Evolutionary conservation across 2,329 filamentous ascomycete genomes (phyloP).

Genomic region (Fusarium anguioides): DNA sequence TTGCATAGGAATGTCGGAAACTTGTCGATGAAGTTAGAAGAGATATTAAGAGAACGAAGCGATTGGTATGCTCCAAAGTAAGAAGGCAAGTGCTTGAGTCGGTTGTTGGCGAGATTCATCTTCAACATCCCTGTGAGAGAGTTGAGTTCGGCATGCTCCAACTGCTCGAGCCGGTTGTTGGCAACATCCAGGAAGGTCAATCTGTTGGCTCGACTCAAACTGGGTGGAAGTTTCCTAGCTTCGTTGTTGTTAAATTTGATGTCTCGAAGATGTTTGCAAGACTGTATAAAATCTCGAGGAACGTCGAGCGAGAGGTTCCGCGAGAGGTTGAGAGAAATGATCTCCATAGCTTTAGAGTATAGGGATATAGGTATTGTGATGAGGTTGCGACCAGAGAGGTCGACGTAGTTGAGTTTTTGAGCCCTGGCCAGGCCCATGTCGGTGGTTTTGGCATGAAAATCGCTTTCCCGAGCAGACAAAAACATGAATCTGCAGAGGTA

Average conservation of each 20-base stretch:
- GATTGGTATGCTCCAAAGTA: conserved; percentile 86
- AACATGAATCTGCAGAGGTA: conserved; percentile 98
- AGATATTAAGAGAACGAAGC: conserved; percentile 87
- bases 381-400: conserved; percentile 88
- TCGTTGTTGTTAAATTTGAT: conserved; percentile 98
- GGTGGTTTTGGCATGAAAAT: conserved; percentile 74
- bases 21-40: conserved; percentile 88
- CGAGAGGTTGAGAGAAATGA: conserved; percentile 93
- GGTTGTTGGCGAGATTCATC: conserved; percentile 94
- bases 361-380: conserved; percentile 95
- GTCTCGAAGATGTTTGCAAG: conserved; percentile 89
- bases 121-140: conserved; percentile 82
- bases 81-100: conserved; percentile 78
- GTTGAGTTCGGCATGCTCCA: conserved; percentile 86
- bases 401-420: conserved; percentile 93
- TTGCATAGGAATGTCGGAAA: conserved; percentile 90
- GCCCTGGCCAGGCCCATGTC: conserved; percentile 85
- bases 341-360: conserved; percentile 90
- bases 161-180: conserved; percentile 89
- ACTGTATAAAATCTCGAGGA: conserved; percentile 95
- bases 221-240: conserved; percentile 84
- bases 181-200: conserved; percentile 93
- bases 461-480: conserved; percentile 86
- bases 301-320: conserved; percentile 92
- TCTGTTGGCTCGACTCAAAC: conserved; percentile 81